These are phyloP conservation scores for Calonectria pteridis DNA, from an alignment of 2,329 filamentous ascomycete species.

Conservation along the genomic window DNA sequence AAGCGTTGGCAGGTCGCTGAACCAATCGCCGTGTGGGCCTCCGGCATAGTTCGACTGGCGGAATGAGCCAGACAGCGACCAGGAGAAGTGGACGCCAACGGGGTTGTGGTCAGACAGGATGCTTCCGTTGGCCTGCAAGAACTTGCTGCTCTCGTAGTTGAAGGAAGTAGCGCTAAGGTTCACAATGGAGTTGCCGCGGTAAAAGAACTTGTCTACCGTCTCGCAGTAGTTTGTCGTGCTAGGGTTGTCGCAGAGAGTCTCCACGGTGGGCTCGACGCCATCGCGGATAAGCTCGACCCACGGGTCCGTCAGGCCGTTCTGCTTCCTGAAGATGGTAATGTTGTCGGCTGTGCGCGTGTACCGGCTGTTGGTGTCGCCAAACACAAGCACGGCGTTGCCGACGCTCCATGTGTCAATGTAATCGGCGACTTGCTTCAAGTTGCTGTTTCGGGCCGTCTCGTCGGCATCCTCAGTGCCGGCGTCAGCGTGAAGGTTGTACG, in stretches of 20 bases:
- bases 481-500: slow-evolving; percentile 77
- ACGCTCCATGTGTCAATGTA: slow-evolving; percentile 68
- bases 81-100: slow-evolving; percentile 67
- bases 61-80: slow-evolving; percentile 4
- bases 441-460: slow-evolving; percentile 66
- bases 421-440: slow-evolving; percentile 69
- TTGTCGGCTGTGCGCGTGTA: slow-evolving; percentile 64
- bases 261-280: slow-evolving; percentile 57
- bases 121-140: slow-evolving; percentile 68
- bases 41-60: slow-evolving; percentile 15
- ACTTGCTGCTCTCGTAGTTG: slow-evolving; percentile 67
- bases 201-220: slow-evolving; percentile 76
- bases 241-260: slow-evolving; percentile 40
- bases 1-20: slow-evolving; percentile 11
- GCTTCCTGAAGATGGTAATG: slow-evolving; percentile 59
- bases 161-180: slow-evolving; percentile 62
- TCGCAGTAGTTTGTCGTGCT: slow-evolving; percentile 71
- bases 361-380: slow-evolving; percentile 75
- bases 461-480: slow-evolving; percentile 66
- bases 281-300: slow-evolving; percentile 69
- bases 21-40: slow-evolving; percentile 17
- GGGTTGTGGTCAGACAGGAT: slow-evolving; percentile 76
- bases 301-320: slow-evolving; percentile 67
- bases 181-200: slow-evolving; percentile 61
- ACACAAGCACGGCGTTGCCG: slow-evolving; percentile 73